Evolutionary conservation across 1,139 yeast genomes (phyloP), one percentile per base, ranked within the genome.

Genomic region (Geotrichum klebahnii): DNA sequence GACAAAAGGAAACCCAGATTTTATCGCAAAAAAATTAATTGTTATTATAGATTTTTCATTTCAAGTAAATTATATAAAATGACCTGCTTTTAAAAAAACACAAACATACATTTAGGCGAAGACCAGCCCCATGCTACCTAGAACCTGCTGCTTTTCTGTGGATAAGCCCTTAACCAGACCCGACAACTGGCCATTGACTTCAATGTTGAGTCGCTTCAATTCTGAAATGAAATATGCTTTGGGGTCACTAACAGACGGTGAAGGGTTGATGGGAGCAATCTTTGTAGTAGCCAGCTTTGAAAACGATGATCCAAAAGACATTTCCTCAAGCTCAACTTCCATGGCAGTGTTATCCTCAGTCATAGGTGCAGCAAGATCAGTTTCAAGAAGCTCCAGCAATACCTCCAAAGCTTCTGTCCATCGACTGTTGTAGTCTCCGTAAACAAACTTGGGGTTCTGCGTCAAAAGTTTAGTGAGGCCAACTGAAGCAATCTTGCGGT

Each of bases 301-400:
- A 67, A 80, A 92, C 46, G 82, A 80, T 0, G 96, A 83, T 1
- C 97, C 97, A 68, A 89, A 92, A 1, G 94, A 74, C 24, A 78
- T 66, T 38, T 82, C 81, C 41, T 82, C 87, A 41, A 77, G 67
- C 54, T 82, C 89, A 36, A 79, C 65, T 50, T 81, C 87, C 39
- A 73, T 57, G 14, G 66, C 61, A 4, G 56, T 56, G 33, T 53
- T 58, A 46, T 68, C 75, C 24, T 70, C 62, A 9, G 45, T 47
- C 34, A 55, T 32, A 9, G 60, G 54, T 31, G 58, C 59, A 2
- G 69, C 65, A 61, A 68, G 52, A 65, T 71, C 55, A 55, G 71
- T 53, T 54, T 64, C 53, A 53, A 66, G 56, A 28, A 84, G 69
- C 50, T 73, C 73, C 5, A 80, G 67, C 34, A 85, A 64, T 48